A percentile compares a stretch with the other conserved stretches of the same genome.
Conservation (phyloP, 352 stramenopile species). For the Pythium periplocum region DNA sequence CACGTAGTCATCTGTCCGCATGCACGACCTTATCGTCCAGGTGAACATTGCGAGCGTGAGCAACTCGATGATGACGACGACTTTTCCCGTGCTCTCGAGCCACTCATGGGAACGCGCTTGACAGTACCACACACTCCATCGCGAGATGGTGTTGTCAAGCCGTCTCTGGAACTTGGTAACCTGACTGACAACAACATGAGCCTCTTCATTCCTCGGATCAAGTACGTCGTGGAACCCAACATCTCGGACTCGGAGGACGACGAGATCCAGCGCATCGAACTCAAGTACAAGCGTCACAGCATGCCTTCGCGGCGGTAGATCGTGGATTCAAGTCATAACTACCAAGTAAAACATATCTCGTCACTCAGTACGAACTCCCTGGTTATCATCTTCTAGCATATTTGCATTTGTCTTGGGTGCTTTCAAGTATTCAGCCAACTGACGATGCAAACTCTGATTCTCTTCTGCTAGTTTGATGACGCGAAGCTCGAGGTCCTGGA, state of each 20-base stretch:
- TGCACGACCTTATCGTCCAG: no score
- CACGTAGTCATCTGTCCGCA: no score
- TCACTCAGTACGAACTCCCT: no score
- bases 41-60: constrained; percentile 9
- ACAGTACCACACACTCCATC: constrained; percentile 12
- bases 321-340: no score
- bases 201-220: constrained; percentile 77
- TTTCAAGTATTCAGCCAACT: neutral
- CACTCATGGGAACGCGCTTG: constrained; percentile 11
- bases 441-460: constrained; percentile 7
- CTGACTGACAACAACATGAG: constrained; percentile 22
- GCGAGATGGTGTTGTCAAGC: constrained; percentile 8
- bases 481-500: constrained; percentile 20
- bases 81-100: constrained; percentile 7
- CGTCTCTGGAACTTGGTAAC: no score
- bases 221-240: constrained; percentile 34
- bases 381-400: no score
- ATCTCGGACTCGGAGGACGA: constrained; percentile 68
- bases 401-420: no score
- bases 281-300: constrained; percentile 51
- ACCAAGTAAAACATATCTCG: no score
- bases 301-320: no score
- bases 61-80: constrained; percentile 19
- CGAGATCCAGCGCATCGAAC: constrained; percentile 67
- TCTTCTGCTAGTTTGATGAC: constrained; percentile 14